Conservation (phyloP, 2,329 filamentous ascomycete species). For the Colletotrichum noveboracense region DNA sequence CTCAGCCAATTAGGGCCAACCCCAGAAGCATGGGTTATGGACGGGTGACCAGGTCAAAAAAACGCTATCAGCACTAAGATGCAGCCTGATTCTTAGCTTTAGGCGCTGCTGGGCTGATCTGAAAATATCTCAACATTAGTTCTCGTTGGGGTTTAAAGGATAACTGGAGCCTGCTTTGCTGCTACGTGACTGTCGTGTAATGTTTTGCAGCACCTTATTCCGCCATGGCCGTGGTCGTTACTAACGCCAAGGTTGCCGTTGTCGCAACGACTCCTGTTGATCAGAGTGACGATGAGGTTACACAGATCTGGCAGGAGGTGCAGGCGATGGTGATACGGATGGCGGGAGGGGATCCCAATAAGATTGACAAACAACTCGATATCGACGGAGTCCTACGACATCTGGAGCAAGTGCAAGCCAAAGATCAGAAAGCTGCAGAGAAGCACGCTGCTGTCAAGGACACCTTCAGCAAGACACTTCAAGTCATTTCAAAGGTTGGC, state of each 20-base stretch:
- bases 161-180: not conserved
- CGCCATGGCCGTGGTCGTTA: not conserved
- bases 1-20: not conserved
- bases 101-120: not conserved
- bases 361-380: slow-evolving; percentile 28
- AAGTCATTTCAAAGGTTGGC: slow-evolving; percentile 37
- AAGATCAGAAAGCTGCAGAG: slow-evolving; percentile 31
- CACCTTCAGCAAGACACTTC: slow-evolving; percentile 32
- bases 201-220: not conserved
- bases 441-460: slow-evolving; percentile 31
- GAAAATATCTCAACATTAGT: not conserved
- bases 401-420: slow-evolving; percentile 26
- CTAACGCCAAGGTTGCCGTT: not conserved
- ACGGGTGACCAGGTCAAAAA: not conserved
- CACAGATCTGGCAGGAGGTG: slow-evolving; percentile 36
- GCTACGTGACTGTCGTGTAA: not conserved
- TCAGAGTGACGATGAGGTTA: slow-evolving; percentile 26
- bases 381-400: slow-evolving; percentile 33
- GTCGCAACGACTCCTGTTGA: not conserved
- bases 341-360: slow-evolving; percentile 31
- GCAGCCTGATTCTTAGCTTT: not conserved
- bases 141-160: not conserved
- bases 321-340: slow-evolving; percentile 35
- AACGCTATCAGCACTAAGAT: not conserved
- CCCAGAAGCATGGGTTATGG: not conserved